Percentiles rank a stretch among this genome's conserved stretches.
phyloP scores from a whole-genome alignment of 495 filamentous ascomycete species.

The Tricharina praecox region DNA sequence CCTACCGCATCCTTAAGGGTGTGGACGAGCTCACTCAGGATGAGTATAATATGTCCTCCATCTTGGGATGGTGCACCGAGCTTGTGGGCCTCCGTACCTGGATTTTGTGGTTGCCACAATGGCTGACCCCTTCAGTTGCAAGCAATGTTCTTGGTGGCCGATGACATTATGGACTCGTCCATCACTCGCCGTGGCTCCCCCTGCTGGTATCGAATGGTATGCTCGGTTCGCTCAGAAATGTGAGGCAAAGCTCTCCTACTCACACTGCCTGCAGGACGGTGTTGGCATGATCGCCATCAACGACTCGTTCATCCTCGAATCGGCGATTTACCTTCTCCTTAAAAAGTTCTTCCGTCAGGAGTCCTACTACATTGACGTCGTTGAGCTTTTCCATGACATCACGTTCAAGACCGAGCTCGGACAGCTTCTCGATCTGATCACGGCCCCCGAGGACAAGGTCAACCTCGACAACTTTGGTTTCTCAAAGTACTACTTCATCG shows the following conservation, averaged over 20 bases:
- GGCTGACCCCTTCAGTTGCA: constrained; percentile 40
- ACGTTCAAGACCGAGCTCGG: constrained; percentile 59
- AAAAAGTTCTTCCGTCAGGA: constrained; percentile 84
- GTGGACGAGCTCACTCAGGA: constrained; percentile 48
- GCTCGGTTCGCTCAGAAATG: too few relatives aligned
- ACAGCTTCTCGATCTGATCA: constrained; percentile 84
- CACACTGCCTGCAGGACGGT: constrained; percentile 37
- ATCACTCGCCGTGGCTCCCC: constrained; percentile 84
- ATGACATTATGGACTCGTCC: constrained; percentile 94
- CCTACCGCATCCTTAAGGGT: constrained; percentile 58
- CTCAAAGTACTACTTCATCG: constrained; percentile 94
- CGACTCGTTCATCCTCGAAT: constrained; percentile 92
- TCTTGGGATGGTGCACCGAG: constrained; percentile 92
- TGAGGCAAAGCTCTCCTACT: not conserved
- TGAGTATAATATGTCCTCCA: constrained; percentile 68
- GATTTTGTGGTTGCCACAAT: not conserved
- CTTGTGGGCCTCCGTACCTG: constrained; percentile 29
- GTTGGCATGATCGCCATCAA: constrained; percentile 96
- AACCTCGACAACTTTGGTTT: constrained; percentile 85
- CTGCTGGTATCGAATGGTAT: constrained; percentile 64
- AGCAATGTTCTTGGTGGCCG: constrained; percentile 95
- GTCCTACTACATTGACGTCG: constrained; percentile 66
- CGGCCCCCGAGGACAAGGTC: constrained; percentile 80
- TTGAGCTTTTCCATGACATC: constrained; percentile 91
- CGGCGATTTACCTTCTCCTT: constrained; percentile 72